Percentiles rank a stretch among this genome's conserved stretches.
phyloP scores from a whole-genome alignment of 768 basidiomycete genomes.

The Obba rivulosa region DNA sequence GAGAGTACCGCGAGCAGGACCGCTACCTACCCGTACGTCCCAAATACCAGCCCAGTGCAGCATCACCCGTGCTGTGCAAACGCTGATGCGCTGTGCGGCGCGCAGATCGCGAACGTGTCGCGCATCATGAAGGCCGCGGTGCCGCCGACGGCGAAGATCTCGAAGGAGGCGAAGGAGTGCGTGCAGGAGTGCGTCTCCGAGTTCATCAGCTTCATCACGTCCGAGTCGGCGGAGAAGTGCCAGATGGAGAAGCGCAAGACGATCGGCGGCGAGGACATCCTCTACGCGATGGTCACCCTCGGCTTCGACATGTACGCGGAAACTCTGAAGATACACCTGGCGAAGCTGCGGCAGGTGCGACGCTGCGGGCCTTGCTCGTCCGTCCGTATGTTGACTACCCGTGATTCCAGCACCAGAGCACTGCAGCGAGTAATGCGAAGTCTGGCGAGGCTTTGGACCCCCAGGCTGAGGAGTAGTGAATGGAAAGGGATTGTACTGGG shows the following conservation, averaged over 20 bases:
- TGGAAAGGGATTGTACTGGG: not conserved
- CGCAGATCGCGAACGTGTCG: conserved; percentile 94
- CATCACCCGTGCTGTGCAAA: conserved; percentile 1
- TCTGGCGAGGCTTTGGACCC: not conserved
- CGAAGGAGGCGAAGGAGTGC: conserved; percentile 97
- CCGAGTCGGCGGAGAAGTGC: conserved; percentile 94
- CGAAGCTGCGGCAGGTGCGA: conserved; percentile 78
- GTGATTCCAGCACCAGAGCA: not conserved
- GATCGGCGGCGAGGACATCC: conserved; percentile 94
- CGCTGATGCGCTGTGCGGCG: not conserved
- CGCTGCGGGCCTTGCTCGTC: not conserved
- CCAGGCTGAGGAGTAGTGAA: not conserved
- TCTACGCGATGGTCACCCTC: conserved; percentile 88
- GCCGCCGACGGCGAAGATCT: conserved; percentile 89
- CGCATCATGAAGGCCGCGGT: conserved; percentile 95
- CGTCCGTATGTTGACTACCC: not conserved
- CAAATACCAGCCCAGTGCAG: not conserved
- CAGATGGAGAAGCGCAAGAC: conserved; percentile 95
- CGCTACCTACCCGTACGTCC: conserved; percentile 82
- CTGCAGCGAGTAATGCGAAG: not conserved
- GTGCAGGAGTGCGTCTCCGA: conserved; percentile 98
- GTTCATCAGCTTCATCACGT: conserved; percentile 97
- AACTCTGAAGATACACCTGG: conserved; percentile 86
- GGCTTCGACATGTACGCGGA: conserved; percentile 96
- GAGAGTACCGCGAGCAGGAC: conserved; percentile 93